Evolutionary conservation across 768 basidiomycete genomes (phyloP).

Genomic region (Mycena leptocephala): DNA sequence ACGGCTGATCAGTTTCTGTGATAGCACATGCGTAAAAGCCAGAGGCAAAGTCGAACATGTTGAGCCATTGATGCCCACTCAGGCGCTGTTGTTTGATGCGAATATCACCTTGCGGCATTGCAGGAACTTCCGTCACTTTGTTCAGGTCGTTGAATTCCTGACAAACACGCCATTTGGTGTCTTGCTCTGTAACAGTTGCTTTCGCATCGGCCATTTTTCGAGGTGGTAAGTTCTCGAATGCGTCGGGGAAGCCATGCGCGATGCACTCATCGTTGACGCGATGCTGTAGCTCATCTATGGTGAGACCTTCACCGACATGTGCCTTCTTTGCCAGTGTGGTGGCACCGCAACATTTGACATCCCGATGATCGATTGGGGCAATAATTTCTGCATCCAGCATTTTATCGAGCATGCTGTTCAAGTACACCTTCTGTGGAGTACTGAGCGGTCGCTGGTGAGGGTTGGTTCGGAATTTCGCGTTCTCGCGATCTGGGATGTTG

Average conservation of each 20-base stretch:
- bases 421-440: conserved; percentile 35
- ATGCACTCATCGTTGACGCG: too few relatives aligned
- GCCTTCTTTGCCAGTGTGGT: too few relatives aligned
- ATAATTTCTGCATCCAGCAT: conserved; percentile 37
- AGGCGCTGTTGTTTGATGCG: conserved; percentile 53
- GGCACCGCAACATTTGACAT: conserved; percentile 33
- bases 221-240: background rate
- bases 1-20: conserved; percentile 38
- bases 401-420: conserved; percentile 39
- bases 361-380: background rate
- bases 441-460: conserved; percentile 40
- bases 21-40: conserved; percentile 52
- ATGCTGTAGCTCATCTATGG: too few relatives aligned
- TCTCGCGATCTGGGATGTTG: conserved; percentile 30
- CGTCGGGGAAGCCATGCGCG: background rate
- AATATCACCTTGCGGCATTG: conserved; percentile 47
- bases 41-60: conserved; percentile 54
- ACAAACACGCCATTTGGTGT: background rate
- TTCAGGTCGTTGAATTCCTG: background rate
- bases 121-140: background rate
- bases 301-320: too few relatives aligned
- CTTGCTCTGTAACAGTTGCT: background rate
- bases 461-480: conserved; percentile 32
- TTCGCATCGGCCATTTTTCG: background rate
- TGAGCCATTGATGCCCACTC: conserved; percentile 52